Percentiles rank a stretch among this genome's conserved stretches.
phyloP scores from a whole-genome alignment of 176 grass and related monocot genomes.

The Zea luxurians region DNA sequence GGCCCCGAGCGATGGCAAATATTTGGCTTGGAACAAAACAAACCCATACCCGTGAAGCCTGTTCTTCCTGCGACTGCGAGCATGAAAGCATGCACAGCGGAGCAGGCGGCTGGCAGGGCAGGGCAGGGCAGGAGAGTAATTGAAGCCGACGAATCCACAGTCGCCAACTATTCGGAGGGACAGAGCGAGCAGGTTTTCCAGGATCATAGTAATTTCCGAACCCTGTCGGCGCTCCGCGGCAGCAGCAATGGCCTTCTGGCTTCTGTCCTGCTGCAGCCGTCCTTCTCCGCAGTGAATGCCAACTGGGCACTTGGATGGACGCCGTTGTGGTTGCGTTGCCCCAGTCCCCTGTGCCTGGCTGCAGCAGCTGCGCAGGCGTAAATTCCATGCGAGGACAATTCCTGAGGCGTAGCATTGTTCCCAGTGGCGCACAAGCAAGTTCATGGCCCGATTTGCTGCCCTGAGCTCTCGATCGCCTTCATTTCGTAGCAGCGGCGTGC shows the following conservation, averaged over 20 bases:
- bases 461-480: background rate
- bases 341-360: background rate
- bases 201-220: slow-evolving; percentile 28
- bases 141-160: background rate
- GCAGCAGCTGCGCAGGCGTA: background rate
- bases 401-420: background rate
- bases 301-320: background rate
- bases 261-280: background rate
- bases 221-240: background rate
- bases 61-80: too few species aligned
- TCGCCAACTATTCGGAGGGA: background rate
- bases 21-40: too few species aligned
- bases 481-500: background rate
- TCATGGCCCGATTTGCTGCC: background rate
- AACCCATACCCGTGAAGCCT: too few species aligned
- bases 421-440: background rate
- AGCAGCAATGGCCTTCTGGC: background rate
- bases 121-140: too few species aligned
- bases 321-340: background rate
- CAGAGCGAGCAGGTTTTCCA: background rate
- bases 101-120: too few species aligned
- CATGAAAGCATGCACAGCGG: too few species aligned
- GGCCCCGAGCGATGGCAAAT: too few species aligned
- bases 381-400: slow-evolving; percentile 16
- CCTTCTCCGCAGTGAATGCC: slow-evolving; percentile 2